A percentile compares a stretch with the other conserved stretches of the same genome.
Evolutionary conservation across 2,329 filamentous ascomycete species (phyloP).

Genomic region (Cladosporium sp.): DNA sequence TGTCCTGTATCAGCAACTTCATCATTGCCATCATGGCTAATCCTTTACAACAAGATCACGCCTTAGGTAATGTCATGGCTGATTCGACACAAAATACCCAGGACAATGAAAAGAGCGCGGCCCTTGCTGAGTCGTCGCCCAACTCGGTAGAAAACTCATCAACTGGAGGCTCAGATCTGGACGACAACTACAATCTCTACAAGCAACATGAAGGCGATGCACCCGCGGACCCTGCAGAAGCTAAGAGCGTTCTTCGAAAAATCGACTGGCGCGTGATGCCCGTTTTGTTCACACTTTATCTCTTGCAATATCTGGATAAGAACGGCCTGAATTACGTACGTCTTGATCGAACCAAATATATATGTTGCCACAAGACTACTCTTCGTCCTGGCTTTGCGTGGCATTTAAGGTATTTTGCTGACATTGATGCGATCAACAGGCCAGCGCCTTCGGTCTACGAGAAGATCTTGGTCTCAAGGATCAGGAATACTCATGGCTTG

Average conservation of each 20-base stretch:
- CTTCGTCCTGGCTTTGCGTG: too few relatives aligned
- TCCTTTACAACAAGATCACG: slow-evolving; percentile 1
- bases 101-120: neutral
- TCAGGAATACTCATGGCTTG: slow-evolving; percentile 51
- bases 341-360: too few relatives aligned
- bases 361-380: too few relatives aligned
- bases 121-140: neutral
- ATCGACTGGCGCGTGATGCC: slow-evolving; percentile 34
- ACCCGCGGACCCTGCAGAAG: slow-evolving; percentile 19
- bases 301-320: slow-evolving; percentile 40
- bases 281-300: slow-evolving; percentile 32
- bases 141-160: slow-evolving; percentile 16
- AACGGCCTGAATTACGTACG: slow-evolving; percentile 36
- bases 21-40: neutral
- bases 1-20: too few relatives aligned
- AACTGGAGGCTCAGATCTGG: slow-evolving; percentile 20
- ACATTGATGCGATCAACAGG: neutral
- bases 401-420: neutral
- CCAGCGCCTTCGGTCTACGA: slow-evolving; percentile 46
- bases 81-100: neutral
- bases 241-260: slow-evolving; percentile 31
- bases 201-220: slow-evolving; percentile 22
- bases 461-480: slow-evolving; percentile 25
- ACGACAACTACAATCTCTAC: slow-evolving; percentile 27
- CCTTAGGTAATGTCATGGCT: neutral